Evolutionary conservation across 768 basidiomycete species (phyloP).

Genomic region (Mycena galopus): DNA sequence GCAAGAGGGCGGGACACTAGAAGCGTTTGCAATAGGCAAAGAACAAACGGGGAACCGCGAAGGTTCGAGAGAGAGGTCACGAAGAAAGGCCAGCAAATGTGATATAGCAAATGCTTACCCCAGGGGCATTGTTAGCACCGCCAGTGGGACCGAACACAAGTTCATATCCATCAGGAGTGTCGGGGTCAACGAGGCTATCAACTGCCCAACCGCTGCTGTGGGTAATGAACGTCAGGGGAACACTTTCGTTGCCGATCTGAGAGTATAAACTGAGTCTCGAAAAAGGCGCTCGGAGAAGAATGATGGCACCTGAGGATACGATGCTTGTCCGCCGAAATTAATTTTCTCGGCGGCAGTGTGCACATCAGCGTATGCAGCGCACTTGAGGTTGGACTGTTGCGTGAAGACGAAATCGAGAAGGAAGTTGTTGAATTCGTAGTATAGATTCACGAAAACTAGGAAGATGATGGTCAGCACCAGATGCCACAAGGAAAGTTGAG

Average conservation of each 20-base stretch:
- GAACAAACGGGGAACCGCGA: too few species aligned
- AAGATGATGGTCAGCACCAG: neutral
- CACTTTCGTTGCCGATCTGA: slow-evolving; percentile 35
- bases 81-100: neutral
- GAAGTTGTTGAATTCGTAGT: slow-evolving; percentile 62
- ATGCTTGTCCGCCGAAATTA: slow-evolving; percentile 59
- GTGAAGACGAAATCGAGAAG: slow-evolving; percentile 54
- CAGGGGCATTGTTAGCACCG: neutral
- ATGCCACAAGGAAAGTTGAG: neutral
- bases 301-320: slow-evolving; percentile 40
- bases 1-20: too few species aligned
- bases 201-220: slow-evolving; percentile 58
- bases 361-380: slow-evolving; percentile 58
- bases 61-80: neutral
- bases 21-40: too few species aligned
- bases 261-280: slow-evolving; percentile 14
- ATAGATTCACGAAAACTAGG: slow-evolving; percentile 64
- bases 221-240: slow-evolving; percentile 55
- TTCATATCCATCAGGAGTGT: slow-evolving; percentile 58
- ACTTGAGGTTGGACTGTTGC: slow-evolving; percentile 61
- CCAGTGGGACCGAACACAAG: slow-evolving; percentile 57
- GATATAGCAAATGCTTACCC: neutral
- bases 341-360: slow-evolving; percentile 60
- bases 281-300: neutral
- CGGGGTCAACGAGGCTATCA: slow-evolving; percentile 54